Evolutionary conservation across 352 stramenopile species (phyloP).

Genomic region (Phytophthora ohioensis): DNA sequence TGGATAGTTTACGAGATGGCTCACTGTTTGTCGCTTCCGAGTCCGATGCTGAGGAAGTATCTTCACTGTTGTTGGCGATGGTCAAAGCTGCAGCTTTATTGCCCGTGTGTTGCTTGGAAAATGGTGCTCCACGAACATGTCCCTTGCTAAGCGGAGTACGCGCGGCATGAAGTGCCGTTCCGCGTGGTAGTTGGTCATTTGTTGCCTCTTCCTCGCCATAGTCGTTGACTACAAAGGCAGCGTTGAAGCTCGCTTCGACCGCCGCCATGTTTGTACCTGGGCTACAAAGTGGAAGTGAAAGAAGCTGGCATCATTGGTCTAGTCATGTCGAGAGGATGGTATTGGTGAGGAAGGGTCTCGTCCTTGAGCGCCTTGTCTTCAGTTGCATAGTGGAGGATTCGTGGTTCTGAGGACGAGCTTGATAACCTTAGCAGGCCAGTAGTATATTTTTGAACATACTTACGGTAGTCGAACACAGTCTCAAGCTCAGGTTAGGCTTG

Average conservation of each 20-base stretch:
- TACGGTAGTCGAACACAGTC: constrained; percentile 22
- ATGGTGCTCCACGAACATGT: background rate
- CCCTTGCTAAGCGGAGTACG: constrained; percentile 39
- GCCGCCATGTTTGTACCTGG: constrained; percentile 22
- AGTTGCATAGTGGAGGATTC: constrained; percentile 16
- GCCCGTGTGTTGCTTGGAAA: constrained; percentile 11
- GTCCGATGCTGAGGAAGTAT: background rate
- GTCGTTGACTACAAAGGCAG: background rate
- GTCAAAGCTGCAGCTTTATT: background rate
- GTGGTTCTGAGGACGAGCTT: constrained; percentile 39
- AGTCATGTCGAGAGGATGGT: background rate
- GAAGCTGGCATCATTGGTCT: too few species aligned
- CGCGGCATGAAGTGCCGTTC: constrained; percentile 58
- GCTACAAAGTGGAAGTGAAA: constrained; percentile 23
- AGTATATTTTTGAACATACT: constrained; percentile 49
- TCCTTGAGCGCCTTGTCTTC: constrained; percentile 23
- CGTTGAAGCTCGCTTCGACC: constrained; percentile 15
- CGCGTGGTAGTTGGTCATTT: constrained; percentile 53
- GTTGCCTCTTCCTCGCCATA: constrained; percentile 4
- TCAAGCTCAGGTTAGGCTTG: constrained; percentile 17
- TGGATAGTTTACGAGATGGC: background rate
- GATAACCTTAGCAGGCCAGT: constrained; percentile 17
- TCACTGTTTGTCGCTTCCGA: constrained; percentile 1
- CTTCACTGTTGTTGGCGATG: constrained; percentile 9
- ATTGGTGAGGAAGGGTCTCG: constrained; percentile 16